phyloP scores from a whole-genome alignment of 225 moss, liverwort and hornwort genomes.

The Bryoerythrophyllum caledonicum region DNA sequence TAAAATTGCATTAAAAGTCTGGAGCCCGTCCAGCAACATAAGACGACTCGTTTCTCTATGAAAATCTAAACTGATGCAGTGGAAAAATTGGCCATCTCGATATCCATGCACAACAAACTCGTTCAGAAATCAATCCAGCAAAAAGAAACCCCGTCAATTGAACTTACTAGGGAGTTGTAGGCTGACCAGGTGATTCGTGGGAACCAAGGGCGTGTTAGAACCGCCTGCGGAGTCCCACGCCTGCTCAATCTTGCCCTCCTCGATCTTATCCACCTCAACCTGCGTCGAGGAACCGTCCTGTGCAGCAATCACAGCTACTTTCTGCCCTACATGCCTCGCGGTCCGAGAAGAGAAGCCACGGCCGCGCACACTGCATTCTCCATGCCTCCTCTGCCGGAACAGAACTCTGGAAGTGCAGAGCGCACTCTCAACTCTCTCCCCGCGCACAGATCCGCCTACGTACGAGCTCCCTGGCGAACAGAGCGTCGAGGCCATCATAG shows the following conservation, averaged over 20 bases:
- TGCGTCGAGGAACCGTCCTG: slow-evolving; percentile 57
- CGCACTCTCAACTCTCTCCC: slow-evolving; percentile 22
- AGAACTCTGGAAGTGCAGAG: slow-evolving; percentile 3
- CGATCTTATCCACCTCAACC: slow-evolving; percentile 41
- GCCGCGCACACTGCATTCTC: slow-evolving; percentile 11
- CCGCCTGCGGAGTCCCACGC: slow-evolving; percentile 37
- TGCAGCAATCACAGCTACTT: slow-evolving; percentile 42
- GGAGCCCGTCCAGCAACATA: slow-evolving; percentile 1
- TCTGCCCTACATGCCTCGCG: slow-evolving; percentile 20
- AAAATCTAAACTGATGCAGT: neutral
- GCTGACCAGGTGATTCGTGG: slow-evolving; percentile 56
- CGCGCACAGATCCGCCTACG: slow-evolving; percentile 14
- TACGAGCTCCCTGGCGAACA: slow-evolving; percentile 10
- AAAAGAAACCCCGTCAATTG: neutral
- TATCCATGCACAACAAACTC: slow-evolving; percentile 1
- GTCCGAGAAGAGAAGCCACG: slow-evolving; percentile 4
- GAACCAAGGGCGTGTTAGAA: slow-evolving; percentile 34
- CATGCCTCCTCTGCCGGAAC: slow-evolving; percentile 19
- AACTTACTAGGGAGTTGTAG: slow-evolving; percentile 78
- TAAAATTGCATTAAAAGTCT: neutral
- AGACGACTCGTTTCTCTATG: neutral
- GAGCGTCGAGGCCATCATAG: slow-evolving; percentile 24
- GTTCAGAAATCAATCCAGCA: slow-evolving; percentile 1
- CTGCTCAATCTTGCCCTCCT: slow-evolving; percentile 41
- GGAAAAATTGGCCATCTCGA: neutral